Evolutionary conservation across 2,329 filamentous ascomycete genomes (phyloP).

Genomic region (Kalmusia sp.): DNA sequence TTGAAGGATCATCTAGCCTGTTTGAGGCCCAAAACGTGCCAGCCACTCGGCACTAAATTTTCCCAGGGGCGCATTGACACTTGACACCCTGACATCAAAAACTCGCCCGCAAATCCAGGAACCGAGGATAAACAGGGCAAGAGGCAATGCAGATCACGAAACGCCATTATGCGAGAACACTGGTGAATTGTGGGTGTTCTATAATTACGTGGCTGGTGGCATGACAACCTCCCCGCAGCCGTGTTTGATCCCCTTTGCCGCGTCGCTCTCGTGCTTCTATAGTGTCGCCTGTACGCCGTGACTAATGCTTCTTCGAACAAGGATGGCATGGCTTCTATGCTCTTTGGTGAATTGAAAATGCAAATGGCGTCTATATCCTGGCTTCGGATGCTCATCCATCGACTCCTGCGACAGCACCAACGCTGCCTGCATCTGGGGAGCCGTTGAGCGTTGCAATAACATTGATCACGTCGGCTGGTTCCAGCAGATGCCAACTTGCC

Average conservation of each 20-base stretch:
- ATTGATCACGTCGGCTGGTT: slow-evolving; percentile 87
- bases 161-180: background rate
- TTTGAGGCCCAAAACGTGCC: slow-evolving; percentile 8
- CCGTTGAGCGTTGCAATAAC: slow-evolving; percentile 63
- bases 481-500: slow-evolving; percentile 87
- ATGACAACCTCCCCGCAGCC: slow-evolving; percentile 1
- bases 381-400: slow-evolving; percentile 48
- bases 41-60: slow-evolving; percentile 3
- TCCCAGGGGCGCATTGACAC: slow-evolving; percentile 15
- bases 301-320: slow-evolving; percentile 23
- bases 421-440: slow-evolving; percentile 50
- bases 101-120: background rate
- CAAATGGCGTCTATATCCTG: slow-evolving; percentile 22
- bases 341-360: slow-evolving; percentile 6
- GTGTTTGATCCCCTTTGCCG: slow-evolving; percentile 6
- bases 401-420: slow-evolving; percentile 49
- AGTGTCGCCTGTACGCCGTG: slow-evolving; percentile 21
- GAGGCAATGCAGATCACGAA: slow-evolving; percentile 2
- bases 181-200: background rate
- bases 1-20: slow-evolving; percentile 2
- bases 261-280: slow-evolving; percentile 13
- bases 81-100: background rate
- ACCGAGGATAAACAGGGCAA: background rate
- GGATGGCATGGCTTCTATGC: slow-evolving; percentile 7
- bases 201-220: slow-evolving; percentile 2